Evolutionary conservation across 164 flowering plant genomes (phyloP).

Genomic region (Cinnamomum micranthum): DNA sequence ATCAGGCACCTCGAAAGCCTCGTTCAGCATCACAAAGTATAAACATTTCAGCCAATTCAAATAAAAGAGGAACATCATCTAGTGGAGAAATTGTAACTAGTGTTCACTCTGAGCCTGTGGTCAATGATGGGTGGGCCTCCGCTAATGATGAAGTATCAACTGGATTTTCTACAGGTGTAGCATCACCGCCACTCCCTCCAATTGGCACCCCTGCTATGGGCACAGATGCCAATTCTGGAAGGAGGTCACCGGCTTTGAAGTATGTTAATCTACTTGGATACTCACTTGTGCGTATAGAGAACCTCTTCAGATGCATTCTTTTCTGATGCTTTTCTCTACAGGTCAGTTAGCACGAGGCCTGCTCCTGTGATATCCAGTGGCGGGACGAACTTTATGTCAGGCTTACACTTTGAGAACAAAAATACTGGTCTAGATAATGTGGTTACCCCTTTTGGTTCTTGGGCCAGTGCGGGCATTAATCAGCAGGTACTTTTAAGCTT

Average conservation of each 20-base stretch:
- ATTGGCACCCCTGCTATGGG: slow-evolving; percentile 75
- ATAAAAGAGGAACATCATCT: slow-evolving; percentile 28
- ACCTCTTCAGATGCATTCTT: not conserved
- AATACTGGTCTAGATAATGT: slow-evolving; percentile 40
- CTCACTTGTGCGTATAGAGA: not conserved
- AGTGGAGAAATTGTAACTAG: slow-evolving; percentile 35
- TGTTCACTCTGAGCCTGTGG: slow-evolving; percentile 28
- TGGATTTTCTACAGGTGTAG: slow-evolving; percentile 27
- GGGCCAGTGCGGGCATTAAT: slow-evolving; percentile 49
- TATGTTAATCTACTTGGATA: slow-evolving; percentile 16
- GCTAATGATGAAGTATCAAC: slow-evolving; percentile 38
- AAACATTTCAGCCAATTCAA: slow-evolving; percentile 25
- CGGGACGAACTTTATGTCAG: slow-evolving; percentile 31
- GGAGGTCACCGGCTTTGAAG: slow-evolving; percentile 43
- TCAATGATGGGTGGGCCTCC: slow-evolving; percentile 30
- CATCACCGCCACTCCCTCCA: slow-evolving; percentile 64
- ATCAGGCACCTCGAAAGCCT: slow-evolving; percentile 54
- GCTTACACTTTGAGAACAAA: slow-evolving; percentile 42
- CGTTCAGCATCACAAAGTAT: slow-evolving; percentile 40
- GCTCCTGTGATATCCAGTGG: slow-evolving; percentile 14
- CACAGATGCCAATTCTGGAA: slow-evolving; percentile 45
- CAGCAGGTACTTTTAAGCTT: slow-evolving; percentile 45
- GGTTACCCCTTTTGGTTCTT: slow-evolving; percentile 46
- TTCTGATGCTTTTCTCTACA: slow-evolving; percentile 25
- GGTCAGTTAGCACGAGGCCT: slow-evolving; percentile 42